Evolutionary conservation across 2,329 filamentous ascomycete species (phyloP).

Genomic region (Paecilomyces niveus): DNA sequence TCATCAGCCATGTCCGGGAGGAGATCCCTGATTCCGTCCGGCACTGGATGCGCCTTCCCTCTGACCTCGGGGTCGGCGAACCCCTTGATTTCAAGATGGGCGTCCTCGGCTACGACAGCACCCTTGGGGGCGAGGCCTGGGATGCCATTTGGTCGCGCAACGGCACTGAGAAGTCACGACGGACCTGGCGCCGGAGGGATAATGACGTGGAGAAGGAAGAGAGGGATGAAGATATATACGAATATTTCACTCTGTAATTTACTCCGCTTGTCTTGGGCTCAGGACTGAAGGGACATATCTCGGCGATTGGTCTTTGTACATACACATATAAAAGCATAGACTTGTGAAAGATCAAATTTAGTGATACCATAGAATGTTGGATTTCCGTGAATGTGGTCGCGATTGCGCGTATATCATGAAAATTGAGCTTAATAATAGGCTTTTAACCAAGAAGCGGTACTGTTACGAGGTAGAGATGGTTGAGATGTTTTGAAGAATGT

Average conservation of each 20-base stretch:
- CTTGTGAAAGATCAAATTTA: not conserved
- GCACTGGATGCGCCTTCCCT: conserved; percentile 77
- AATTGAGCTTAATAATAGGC: not conserved
- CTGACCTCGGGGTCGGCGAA: conserved; percentile 14
- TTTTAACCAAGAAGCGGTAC: not conserved
- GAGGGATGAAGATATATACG: conserved; percentile 1
- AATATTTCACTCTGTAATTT: not conserved
- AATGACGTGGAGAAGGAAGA: not conserved
- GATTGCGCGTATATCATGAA: not conserved
- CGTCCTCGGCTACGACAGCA: conserved; percentile 12
- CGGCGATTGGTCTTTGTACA: not conserved
- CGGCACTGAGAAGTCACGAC: not conserved
- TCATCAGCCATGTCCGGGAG: conserved; percentile 83
- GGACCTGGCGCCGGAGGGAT: not conserved
- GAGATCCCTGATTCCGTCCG: conserved; percentile 80
- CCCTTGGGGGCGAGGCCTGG: conserved; percentile 19
- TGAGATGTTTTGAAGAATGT: not conserved
- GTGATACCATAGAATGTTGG: not conserved
- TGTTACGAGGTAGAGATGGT: not conserved
- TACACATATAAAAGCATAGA: not conserved
- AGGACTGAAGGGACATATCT: not conserved
- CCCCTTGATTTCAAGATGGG: conserved; percentile 26
- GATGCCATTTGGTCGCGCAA: conserved; percentile 17
- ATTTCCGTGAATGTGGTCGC: not conserved
- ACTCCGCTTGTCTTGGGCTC: not conserved